phyloP scores from a whole-genome alignment of 2,329 filamentous ascomycete species.

The Beauveria caledonica region DNA sequence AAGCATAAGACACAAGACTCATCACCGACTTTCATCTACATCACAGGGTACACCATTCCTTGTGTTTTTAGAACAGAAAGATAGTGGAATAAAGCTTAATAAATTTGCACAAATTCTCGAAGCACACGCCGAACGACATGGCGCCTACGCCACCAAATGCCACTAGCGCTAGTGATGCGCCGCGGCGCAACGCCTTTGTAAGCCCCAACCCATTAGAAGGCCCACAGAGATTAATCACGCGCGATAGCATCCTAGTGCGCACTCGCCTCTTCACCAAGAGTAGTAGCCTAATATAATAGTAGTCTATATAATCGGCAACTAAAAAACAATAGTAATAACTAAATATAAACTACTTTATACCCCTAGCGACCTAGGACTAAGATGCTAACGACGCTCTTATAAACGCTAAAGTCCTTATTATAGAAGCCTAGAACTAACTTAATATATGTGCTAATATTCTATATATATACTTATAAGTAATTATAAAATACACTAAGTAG shows the following conservation, averaged over 20 bases:
- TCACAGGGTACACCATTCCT: neutral
- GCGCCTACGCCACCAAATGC: neutral
- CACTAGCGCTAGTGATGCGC: neutral
- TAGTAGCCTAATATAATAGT: neutral
- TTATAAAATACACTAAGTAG: neutral
- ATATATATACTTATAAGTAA: neutral
- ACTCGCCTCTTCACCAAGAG: neutral
- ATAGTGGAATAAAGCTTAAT: neutral
- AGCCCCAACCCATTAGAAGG: neutral
- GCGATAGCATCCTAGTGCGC: neutral
- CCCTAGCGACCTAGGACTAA: neutral
- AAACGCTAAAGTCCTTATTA: neutral
- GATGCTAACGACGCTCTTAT: neutral
- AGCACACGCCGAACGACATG: neutral
- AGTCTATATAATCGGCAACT: neutral
- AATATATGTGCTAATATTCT: neutral
- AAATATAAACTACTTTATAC: neutral
- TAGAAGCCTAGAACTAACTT: neutral
- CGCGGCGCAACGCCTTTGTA: neutral
- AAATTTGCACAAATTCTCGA: neutral
- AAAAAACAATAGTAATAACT: neutral
- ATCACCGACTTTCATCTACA: neutral
- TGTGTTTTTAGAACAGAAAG: neutral
- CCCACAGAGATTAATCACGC: neutral
- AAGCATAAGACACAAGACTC: too few relatives aligned